These are phyloP conservation scores for Penicillium arizonense DNA, from an alignment of 495 filamentous ascomycete genomes.

Conservation along the genomic window DNA sequence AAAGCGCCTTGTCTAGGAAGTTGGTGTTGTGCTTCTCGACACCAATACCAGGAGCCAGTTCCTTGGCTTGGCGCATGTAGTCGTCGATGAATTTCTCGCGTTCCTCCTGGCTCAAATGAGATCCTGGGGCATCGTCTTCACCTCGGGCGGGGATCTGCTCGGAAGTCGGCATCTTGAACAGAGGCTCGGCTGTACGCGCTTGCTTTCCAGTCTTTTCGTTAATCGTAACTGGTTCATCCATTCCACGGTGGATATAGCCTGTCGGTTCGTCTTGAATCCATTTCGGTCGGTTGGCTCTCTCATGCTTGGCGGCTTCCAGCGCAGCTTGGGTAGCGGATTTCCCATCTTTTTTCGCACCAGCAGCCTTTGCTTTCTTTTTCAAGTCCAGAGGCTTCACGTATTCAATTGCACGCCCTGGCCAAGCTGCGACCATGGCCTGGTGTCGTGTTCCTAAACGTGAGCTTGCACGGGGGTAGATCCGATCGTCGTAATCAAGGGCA, in stretches of 20 bases:
- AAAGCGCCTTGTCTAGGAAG: constrained; percentile 80
- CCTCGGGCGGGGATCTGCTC: constrained; percentile 45
- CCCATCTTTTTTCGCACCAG: constrained; percentile 63
- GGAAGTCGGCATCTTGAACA: constrained; percentile 52
- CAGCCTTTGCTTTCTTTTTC: constrained; percentile 70
- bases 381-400: constrained; percentile 85
- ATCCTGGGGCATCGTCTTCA: constrained; percentile 44
- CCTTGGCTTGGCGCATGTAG: constrained; percentile 69
- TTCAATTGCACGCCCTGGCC: constrained; percentile 82
- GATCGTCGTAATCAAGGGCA: constrained; percentile 94
- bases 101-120: constrained; percentile 37
- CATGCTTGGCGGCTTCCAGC: constrained; percentile 73
- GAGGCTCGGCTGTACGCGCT: constrained; percentile 51
- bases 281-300: constrained; percentile 77
- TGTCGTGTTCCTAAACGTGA: constrained; percentile 89
- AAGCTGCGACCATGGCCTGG: constrained; percentile 80
- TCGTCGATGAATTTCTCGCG: constrained; percentile 61
- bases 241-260: constrained; percentile 81
- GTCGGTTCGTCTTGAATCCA: constrained; percentile 90
- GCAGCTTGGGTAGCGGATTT: constrained; percentile 77
- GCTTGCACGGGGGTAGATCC: constrained; percentile 93
- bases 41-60: constrained; percentile 58
- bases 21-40: constrained; percentile 75
- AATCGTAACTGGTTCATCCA: constrained; percentile 57
- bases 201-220: constrained; percentile 55